Evolutionary conservation across 1,284 basidiomycete species (phyloP).

Genomic region (Quambalaria eucalypti): DNA sequence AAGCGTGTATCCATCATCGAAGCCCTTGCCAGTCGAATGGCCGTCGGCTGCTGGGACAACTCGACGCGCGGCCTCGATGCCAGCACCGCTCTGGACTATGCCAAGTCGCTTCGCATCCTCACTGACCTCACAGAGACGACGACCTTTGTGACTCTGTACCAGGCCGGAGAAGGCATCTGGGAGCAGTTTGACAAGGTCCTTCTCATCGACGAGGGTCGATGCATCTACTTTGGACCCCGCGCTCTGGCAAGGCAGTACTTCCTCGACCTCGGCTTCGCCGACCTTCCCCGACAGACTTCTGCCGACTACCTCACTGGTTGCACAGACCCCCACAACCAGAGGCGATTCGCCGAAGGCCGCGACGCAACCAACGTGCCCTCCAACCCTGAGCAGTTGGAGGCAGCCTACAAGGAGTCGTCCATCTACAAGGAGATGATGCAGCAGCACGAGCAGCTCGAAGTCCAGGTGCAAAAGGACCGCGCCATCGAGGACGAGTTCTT

Average conservation of each 20-base stretch:
- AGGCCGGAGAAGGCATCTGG: slow-evolving; percentile 29
- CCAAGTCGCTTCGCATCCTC: slow-evolving; percentile 23
- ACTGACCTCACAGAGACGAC: slow-evolving; percentile 32
- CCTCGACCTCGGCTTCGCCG: slow-evolving; percentile 42
- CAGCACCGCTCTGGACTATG: slow-evolving; percentile 33
- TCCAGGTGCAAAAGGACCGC: slow-evolving; percentile 25
- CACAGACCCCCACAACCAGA: slow-evolving; percentile 48
- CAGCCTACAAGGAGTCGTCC: too few species aligned
- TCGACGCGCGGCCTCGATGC: slow-evolving; percentile 34
- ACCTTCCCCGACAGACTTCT: slow-evolving; percentile 48
- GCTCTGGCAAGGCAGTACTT: slow-evolving; percentile 33
- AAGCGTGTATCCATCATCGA: slow-evolving; percentile 32
- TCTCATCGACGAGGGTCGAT: slow-evolving; percentile 30
- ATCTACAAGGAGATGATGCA: too few species aligned
- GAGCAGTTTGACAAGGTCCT: slow-evolving; percentile 27
- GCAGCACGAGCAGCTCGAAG: slow-evolving; percentile 16
- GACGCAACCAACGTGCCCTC: slow-evolving; percentile 31
- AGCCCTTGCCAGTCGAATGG: slow-evolving; percentile 18
- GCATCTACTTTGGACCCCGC: slow-evolving; percentile 48
- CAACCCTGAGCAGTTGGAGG: slow-evolving; percentile 15
- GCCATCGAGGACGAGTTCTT: slow-evolving; percentile 12
- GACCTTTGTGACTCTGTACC: slow-evolving; percentile 35
- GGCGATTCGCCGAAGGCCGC: slow-evolving; percentile 28
- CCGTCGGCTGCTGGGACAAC: slow-evolving; percentile 31
- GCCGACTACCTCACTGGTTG: slow-evolving; percentile 46